Evolutionary conservation across 306 rosid species (phyloP), one percentile per base, ranked within the genome.

Genomic region (Phaseolus lunatus): DNA sequence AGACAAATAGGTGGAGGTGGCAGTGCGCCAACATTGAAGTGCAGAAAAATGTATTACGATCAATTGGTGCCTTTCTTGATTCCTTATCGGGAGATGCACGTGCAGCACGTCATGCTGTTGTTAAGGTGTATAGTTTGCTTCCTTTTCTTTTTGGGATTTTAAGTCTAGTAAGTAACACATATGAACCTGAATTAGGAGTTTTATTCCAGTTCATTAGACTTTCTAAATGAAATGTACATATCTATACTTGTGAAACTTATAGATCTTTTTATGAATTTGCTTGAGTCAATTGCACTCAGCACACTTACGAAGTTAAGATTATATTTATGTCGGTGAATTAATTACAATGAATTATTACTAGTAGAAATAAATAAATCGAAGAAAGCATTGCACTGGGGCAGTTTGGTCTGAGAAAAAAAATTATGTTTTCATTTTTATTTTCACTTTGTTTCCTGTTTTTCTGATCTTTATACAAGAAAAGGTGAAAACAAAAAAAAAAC

Each of bases 1-100:
- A 82, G 49, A 84, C 80, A 19, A 81, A 78, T 76, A 82, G 43
- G 80, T 90, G 94, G 96, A 92, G 81, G 76, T 94, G 98, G 97
- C 88, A 78, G 84, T 83, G 90, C 45, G 75, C 81, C n/a, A 92
- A 94, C 79, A 89, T 89, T 48, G 93, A 89, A 87, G 87, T 86
- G 47, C 98, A 90, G 80, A 89, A 87, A 71, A 96, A 87, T 48
- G 93, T 88, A 4, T 67, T 90, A 12, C 92, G 88, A 2, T 90
- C 90, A 4, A 81, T 88, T 13, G 71, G 85, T 70, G 86, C 87
- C 2, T 88, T 92, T 85, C 90, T 94, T 66, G 95, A 90, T 82
- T 86, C 86, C 72, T 12, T 92, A 63, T 84, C 97, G 13, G 77
- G 67, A 18, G 90, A 84, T 64, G 37, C 84, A 3, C 86, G 78